These are phyloP conservation scores for Brassica juncea DNA, from an alignment of 345 rosid species.

Conservation along the genomic window DNA sequence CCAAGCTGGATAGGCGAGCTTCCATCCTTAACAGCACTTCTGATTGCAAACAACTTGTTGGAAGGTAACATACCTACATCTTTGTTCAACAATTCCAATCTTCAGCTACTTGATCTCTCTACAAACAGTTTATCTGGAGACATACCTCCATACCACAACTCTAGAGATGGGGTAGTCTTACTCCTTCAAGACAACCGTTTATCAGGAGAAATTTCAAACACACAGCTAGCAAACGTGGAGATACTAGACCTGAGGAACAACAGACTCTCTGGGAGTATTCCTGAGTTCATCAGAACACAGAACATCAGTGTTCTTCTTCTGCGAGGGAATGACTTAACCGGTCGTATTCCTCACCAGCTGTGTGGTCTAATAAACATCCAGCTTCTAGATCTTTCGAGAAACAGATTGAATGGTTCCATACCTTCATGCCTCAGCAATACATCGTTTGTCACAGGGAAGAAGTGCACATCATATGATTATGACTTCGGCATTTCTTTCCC, in stretches of 20 bases:
- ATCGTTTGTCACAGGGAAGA: constrained; percentile 1
- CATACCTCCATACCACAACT: not conserved
- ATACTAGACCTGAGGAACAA: constrained; percentile 22
- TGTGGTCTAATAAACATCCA: not conserved
- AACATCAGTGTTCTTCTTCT: constrained; percentile 1
- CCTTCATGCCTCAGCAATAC: constrained; percentile 20
- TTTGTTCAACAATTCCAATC: not conserved
- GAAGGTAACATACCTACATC: constrained; percentile 4
- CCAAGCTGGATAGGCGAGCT: constrained; percentile 22
- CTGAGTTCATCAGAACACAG: not conserved
- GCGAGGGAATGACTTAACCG: constrained; percentile 9
- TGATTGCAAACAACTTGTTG: not conserved
- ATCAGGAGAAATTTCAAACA: not conserved
- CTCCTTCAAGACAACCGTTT: not conserved
- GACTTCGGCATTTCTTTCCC: constrained; percentile 2
- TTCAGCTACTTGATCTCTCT: constrained; percentile 3
- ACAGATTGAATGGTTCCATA: constrained; percentile 13
- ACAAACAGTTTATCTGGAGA: not conserved
- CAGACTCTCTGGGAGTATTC: constrained; percentile 5
- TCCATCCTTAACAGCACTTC: not conserved
- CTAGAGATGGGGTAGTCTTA: not conserved
- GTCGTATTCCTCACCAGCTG: not conserved
- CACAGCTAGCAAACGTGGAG: not conserved
- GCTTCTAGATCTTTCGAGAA: not conserved
- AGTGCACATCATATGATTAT: not conserved